phyloP scores from a whole-genome alignment of 169 alveolate species.

The Cryptosporidium canis region DNA sequence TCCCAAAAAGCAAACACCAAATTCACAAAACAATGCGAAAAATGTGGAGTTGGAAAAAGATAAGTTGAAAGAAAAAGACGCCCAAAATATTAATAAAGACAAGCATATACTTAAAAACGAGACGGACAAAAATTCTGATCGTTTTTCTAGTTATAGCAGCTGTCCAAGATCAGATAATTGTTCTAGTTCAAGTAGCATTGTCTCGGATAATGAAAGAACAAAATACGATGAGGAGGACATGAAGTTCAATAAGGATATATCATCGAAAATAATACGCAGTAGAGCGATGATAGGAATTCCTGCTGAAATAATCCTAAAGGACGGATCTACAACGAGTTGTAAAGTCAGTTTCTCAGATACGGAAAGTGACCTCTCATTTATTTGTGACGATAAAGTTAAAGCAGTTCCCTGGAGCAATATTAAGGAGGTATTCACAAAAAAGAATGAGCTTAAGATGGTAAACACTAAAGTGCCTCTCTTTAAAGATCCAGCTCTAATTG shows the following conservation, averaged over 20 bases:
- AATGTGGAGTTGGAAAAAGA: not conserved
- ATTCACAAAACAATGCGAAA: not conserved
- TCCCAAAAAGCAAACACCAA: not conserved
- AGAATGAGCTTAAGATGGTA: slow-evolving; percentile 13
- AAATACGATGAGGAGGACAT: slow-evolving; percentile 53
- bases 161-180: no score
- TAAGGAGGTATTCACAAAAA: slow-evolving; percentile 31
- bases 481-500: slow-evolving; percentile 41
- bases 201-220: not conserved
- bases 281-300: not conserved
- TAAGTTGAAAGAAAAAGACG: not conserved
- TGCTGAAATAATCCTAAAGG: slow-evolving; percentile 53
- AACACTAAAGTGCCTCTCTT: slow-evolving; percentile 1
- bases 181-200: no score
- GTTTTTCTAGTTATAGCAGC: not conserved
- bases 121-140: not conserved
- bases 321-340: slow-evolving; percentile 19
- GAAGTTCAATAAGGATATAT: not conserved
- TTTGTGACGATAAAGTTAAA: slow-evolving; percentile 52
- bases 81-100: not conserved
- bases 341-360: slow-evolving; percentile 10
- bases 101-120: not conserved
- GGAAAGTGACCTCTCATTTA: slow-evolving; percentile 40
- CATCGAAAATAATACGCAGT: slow-evolving; percentile 2
- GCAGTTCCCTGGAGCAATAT: slow-evolving; percentile 62